A percentile compares a stretch with the other conserved stretches of the same genome.
phyloP scores from a whole-genome alignment of 305 asterid genomes.

The Nicotiana rustica region DNA sequence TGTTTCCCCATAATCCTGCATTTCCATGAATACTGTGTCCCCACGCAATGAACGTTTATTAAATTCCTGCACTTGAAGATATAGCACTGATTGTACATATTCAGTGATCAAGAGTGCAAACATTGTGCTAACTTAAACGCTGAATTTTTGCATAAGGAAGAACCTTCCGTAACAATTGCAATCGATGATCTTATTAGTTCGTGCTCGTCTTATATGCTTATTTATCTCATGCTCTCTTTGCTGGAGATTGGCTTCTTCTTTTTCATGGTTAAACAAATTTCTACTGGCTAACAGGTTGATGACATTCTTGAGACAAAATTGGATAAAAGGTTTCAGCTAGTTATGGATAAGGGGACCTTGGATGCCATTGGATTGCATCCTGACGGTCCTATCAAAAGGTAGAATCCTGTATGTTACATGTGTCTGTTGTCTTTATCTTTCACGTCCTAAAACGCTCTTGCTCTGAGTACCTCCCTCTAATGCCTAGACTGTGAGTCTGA shows the following conservation, averaged over 20 bases:
- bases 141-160: background rate
- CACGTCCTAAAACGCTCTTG: background rate
- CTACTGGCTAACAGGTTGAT: conserved; percentile 71
- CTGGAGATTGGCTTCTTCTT: conserved; percentile 19
- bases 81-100: background rate
- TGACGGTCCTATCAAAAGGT: conserved; percentile 95
- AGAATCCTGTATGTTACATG: conserved; percentile 29
- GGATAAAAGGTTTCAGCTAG: conserved; percentile 83
- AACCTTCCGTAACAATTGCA: background rate
- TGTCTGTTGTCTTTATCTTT: background rate
- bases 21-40: background rate
- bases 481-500: background rate
- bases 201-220: background rate
- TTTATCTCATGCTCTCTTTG: conserved; percentile 11
- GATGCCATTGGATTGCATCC: conserved; percentile 99
- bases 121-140: background rate
- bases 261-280: background rate
- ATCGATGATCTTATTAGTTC: background rate
- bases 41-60: background rate
- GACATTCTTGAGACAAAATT: conserved; percentile 92
- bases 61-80: background rate
- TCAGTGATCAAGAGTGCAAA: background rate
- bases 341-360: conserved; percentile 91
- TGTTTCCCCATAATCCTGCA: conserved; percentile 1
- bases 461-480: background rate